These are phyloP conservation scores for Candida koratica DNA, from an alignment of 805 yeast species.

Conservation along the genomic window DNA sequence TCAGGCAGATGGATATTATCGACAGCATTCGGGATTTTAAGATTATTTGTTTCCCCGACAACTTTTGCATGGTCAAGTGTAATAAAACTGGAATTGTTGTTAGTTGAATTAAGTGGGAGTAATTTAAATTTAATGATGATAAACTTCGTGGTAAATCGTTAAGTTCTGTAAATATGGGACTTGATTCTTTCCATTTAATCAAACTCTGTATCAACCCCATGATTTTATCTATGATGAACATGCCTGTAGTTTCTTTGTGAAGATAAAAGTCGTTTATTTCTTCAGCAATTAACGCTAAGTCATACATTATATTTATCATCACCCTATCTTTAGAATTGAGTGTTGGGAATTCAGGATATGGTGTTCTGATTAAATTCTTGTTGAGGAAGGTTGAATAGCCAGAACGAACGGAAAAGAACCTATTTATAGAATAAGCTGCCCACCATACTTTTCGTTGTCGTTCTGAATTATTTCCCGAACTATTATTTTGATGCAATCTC, in stretches of 20 bases:
- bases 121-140: slow-evolving; percentile 3
- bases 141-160: slow-evolving; percentile 1
- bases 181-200: slow-evolving; percentile 8
- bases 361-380: not conserved
- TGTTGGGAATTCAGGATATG: slow-evolving; percentile 1
- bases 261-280: slow-evolving; percentile 7
- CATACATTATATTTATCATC: slow-evolving; percentile 3
- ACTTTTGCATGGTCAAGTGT: slow-evolving; percentile 3
- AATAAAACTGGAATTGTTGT: slow-evolving; percentile 8
- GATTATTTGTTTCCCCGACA: slow-evolving; percentile 2
- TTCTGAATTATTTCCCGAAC: not conserved
- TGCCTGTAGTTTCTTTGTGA: not conserved
- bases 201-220: slow-evolving; percentile 7
- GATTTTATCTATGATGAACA: not conserved
- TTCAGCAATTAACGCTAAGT: slow-evolving; percentile 7
- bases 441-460: slow-evolving; percentile 6
- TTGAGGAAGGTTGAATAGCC: slow-evolving; percentile 2
- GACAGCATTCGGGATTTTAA: slow-evolving; percentile 7
- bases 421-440: slow-evolving; percentile 6
- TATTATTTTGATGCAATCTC: slow-evolving; percentile 1
- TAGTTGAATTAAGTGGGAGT: slow-evolving; percentile 8
- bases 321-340: not conserved
- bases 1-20: slow-evolving; percentile 5
- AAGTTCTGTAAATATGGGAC: slow-evolving; percentile 7
- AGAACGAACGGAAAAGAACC: slow-evolving; percentile 7